phyloP scores from a whole-genome alignment of 805 yeast species.

The Teunomyces aglyptinius region DNA sequence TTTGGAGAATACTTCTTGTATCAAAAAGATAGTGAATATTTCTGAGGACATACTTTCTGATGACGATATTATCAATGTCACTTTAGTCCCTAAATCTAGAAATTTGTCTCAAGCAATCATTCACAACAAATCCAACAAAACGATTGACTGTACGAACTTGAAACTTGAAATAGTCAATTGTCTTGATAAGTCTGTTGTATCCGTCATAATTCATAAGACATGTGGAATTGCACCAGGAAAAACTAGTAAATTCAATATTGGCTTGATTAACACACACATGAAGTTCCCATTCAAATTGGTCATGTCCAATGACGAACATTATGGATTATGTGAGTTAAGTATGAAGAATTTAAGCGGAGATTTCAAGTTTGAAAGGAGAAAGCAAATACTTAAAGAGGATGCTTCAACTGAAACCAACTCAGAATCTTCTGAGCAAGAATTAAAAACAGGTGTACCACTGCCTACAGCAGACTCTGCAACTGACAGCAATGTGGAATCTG shows the following conservation, averaged over 20 bases:
- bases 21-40: constrained; percentile 8
- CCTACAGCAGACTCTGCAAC: neutral
- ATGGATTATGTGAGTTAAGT: constrained; percentile 22
- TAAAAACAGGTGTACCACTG: neutral
- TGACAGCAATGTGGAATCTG: neutral
- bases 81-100: constrained; percentile 30
- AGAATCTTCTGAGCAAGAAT: neutral
- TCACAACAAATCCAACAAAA: constrained; percentile 23
- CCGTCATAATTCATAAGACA: constrained; percentile 28
- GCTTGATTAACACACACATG: constrained; percentile 28
- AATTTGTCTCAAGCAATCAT: constrained; percentile 31
- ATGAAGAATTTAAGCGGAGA: constrained; percentile 22
- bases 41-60: neutral
- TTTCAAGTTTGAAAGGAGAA: constrained; percentile 10
- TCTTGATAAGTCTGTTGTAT: constrained; percentile 23
- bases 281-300: constrained; percentile 33
- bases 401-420: neutral
- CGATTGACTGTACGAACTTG: constrained; percentile 30
- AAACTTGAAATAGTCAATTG: constrained; percentile 29
- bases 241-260: constrained; percentile 32
- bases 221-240: constrained; percentile 33
- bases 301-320: constrained; percentile 18
- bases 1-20: neutral
- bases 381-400: neutral
- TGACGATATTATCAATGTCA: constrained; percentile 14